Conservation (phyloP, 2,329 filamentous ascomycete species). For the Neofusicoccum sp. region DNA sequence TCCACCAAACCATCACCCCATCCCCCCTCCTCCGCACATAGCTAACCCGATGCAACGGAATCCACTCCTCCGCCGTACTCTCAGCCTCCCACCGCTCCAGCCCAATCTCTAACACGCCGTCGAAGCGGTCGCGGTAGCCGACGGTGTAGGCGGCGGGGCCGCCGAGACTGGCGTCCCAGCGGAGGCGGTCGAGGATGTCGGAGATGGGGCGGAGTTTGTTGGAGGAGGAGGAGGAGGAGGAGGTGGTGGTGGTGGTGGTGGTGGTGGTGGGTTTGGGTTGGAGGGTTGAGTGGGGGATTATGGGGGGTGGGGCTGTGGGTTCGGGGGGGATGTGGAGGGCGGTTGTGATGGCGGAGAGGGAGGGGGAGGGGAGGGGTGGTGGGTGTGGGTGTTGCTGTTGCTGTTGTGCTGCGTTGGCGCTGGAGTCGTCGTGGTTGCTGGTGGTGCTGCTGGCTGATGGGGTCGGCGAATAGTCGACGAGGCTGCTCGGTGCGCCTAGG, state of each 20-base stretch:
- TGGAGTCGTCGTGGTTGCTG: not conserved
- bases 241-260: not conserved
- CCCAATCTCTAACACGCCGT: constrained; percentile 46
- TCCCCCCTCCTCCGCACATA: constrained; percentile 27
- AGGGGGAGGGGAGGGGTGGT: constrained; percentile 1
- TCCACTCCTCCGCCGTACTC: constrained; percentile 53
- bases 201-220: constrained; percentile 23
- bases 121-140: constrained; percentile 53
- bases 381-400: not conserved
- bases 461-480: not conserved
- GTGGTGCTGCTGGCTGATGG: not conserved
- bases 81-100: constrained; percentile 50
- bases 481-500: not conserved
- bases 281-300: not conserved
- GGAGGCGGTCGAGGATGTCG: constrained; percentile 47
- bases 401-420: not conserved
- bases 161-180: constrained; percentile 39
- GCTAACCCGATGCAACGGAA: constrained; percentile 51
- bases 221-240: not conserved
- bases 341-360: constrained; percentile 6
- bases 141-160: constrained; percentile 44
- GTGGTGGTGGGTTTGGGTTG: not conserved
- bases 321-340: constrained; percentile 1
- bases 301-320: not conserved
- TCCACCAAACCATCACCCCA: constrained; percentile 47